Conservation (phyloP, 129 eudicot species). For the Helianthus annuus region HanXRQr2.0-SUNRISE NC_035441.2:171993783-171994282, state of each 20-base stretch:
- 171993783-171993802: background rate
- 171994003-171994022: constrained; percentile 21
- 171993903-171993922: constrained; percentile 8
- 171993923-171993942: constrained; percentile 8
- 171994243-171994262: too few species aligned
- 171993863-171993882: constrained; percentile 17
- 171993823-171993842: constrained; percentile 19
- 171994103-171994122: too few species aligned
- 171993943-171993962: constrained; percentile 20
- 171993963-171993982: constrained; percentile 18
- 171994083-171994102: background rate
- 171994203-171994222: too few species aligned
- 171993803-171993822: background rate
- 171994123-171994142: too few species aligned
- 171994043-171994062: constrained; percentile 3
- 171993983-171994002: constrained; percentile 1
- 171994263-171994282: too few species aligned
- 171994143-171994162: too few species aligned
- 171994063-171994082: constrained; percentile 5
- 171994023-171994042: background rate
- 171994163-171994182: too few species aligned
- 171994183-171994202: too few species aligned
- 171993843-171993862: constrained; percentile 17
- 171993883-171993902: constrained; percentile 15
- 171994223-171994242: too few species aligned